phyloP scores from a whole-genome alignment of 352 stramenopile genomes.

The Phytophthora boehmeriae region DNA sequence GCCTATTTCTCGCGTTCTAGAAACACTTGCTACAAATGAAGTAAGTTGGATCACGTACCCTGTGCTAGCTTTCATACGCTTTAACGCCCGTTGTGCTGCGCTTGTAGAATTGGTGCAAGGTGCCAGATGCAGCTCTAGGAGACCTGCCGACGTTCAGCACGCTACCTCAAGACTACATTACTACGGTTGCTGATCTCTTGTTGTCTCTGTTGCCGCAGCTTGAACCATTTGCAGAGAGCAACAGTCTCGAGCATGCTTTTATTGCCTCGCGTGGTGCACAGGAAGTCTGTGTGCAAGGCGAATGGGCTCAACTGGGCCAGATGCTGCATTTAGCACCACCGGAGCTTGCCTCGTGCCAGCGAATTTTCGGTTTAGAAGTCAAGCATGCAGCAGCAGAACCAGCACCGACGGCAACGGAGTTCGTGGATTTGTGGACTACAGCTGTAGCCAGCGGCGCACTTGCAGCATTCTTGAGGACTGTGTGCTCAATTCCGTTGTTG shows the following conservation, averaged over 20 bases:
- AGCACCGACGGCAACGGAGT: conserved; percentile 41
- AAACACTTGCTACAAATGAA: conserved; percentile 51
- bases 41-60: conserved; percentile 15
- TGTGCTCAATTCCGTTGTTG: conserved; percentile 65
- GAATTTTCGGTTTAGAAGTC: conserved; percentile 42
- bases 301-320: conserved; percentile 60
- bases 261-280: conserved; percentile 56
- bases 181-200: conserved; percentile 73
- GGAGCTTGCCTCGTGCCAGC: conserved; percentile 53
- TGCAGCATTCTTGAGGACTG: conserved; percentile 52
- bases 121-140: conserved; percentile 43
- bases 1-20: conserved; percentile 60
- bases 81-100: neutral
- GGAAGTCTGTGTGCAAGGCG: conserved; percentile 48
- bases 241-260: conserved; percentile 57
- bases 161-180: conserved; percentile 88
- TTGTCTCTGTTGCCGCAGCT: conserved; percentile 81
- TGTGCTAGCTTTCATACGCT: neutral
- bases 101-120: conserved; percentile 58
- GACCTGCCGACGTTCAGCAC: conserved; percentile 80
- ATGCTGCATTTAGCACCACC: conserved; percentile 45
- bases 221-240: conserved; percentile 82
- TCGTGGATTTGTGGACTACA: conserved; percentile 82
- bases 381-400: conserved; percentile 16
- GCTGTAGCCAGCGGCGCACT: conserved; percentile 69